Evolutionary conservation across 805 yeast species (phyloP), one percentile per base, ranked within the genome.

Genomic region (Kazachstania psychrophila): DNA sequence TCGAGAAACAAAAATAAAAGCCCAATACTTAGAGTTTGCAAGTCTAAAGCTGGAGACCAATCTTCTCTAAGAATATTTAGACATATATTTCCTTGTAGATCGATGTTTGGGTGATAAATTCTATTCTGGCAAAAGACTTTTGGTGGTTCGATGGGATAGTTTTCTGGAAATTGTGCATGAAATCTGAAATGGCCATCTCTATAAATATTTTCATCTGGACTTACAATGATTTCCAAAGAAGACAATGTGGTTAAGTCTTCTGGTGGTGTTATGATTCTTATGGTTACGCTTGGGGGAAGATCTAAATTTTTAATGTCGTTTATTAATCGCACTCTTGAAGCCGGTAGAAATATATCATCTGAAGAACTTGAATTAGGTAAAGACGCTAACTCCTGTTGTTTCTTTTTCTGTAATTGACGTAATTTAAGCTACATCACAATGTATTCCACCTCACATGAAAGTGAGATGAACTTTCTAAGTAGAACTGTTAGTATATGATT

Each of bases 61-160:
- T 89, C 97, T 56, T 88, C 95, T 47, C 97, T 67, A 41, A 89
- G 66, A 24, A 89, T 88, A 54, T 89, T 89, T 42, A 89, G 68
- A 54, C 98, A 89, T 5, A 89, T 83, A 53, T 87, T 89, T 0
- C 97, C 97, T 30, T 83, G 80, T 15, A 75, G 55, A 56, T 89
- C 96, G 45, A 89, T 89, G 53, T 89, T 89, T 10, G 98, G 98
- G 56, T 89, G 98, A 61, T 82, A 89, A 5, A 89, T 83, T 52
- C 70, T 77, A 36, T 77, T 72, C 22, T 66, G 36, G 49, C 94
- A 81, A 46, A 72, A 70, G 37, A 87, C 86, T 52, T 77, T 82
- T 8, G 98, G 98, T 7, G 96, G 87, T 34, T 83, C 92, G 39
- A 88, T 92, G 2, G 98, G 98, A 60, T 78, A 89, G 46, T 76